Percentiles rank a stretch among this genome's conserved stretches.
Evolutionary conservation across 495 filamentous ascomycete species (phyloP).

Genomic region (Penicillium antarcticum): DNA sequence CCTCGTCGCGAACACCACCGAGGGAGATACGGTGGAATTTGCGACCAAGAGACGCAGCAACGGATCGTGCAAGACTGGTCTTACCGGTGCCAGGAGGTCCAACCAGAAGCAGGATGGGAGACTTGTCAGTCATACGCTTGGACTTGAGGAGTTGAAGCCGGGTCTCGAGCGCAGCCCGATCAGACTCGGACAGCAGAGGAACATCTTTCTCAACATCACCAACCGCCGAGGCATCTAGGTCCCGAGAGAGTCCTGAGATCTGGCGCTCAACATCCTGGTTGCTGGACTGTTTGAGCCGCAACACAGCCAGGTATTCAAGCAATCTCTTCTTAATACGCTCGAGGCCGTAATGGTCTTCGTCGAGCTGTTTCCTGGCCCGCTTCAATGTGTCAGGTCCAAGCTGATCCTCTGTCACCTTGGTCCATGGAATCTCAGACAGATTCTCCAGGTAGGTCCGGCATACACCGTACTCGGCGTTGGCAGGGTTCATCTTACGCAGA

Average conservation of each 20-base stretch:
- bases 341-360: conserved; percentile 94
- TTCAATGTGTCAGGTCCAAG: conserved; percentile 78
- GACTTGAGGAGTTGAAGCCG: conserved; percentile 68
- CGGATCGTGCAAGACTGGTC: conserved; percentile 90
- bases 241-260: conserved; percentile 63
- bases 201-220: conserved; percentile 40
- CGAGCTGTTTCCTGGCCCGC: conserved; percentile 81
- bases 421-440: conserved; percentile 92
- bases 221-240: conserved; percentile 45
- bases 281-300: conserved; percentile 87
- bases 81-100: conserved; percentile 96
- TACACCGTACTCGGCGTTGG: conserved; percentile 92
- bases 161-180: conserved; percentile 45
- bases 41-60: conserved; percentile 85
- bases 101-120: conserved; percentile 89
- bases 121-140: conserved; percentile 85
- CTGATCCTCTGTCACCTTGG: conserved; percentile 77
- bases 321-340: conserved; percentile 97
- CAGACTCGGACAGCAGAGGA: conserved; percentile 35
- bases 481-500: conserved; percentile 90
- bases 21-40: conserved; percentile 98
- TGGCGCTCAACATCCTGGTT: conserved; percentile 77
- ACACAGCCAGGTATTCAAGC: conserved; percentile 91
- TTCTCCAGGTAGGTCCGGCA: conserved; percentile 94
- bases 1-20: conserved; percentile 93